Conservation (phyloP, 345 rosid species). For the Eutrema yunnanense region DNA sequence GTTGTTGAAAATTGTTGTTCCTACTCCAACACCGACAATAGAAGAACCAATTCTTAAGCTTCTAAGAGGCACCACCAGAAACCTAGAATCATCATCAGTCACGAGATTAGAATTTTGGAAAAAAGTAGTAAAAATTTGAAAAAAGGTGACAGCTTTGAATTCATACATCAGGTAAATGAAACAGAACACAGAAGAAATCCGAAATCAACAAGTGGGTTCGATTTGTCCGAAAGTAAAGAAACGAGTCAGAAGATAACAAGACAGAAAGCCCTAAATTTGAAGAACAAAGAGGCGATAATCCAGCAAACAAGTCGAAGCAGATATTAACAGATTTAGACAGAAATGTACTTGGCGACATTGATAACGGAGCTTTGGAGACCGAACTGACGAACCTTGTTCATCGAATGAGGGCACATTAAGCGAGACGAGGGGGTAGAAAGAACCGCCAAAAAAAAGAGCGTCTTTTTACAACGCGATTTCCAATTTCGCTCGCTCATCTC, state of each 20-base stretch:
- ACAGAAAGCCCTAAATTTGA: neutral
- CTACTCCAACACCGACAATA: slow-evolving; percentile 23
- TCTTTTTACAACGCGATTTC: neutral
- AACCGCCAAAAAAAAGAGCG: slow-evolving; percentile 20
- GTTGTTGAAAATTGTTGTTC: slow-evolving; percentile 38
- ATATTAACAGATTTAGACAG: neutral
- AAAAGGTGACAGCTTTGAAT: slow-evolving; percentile 9
- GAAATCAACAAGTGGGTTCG: neutral
- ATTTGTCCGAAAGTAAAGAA: neutral
- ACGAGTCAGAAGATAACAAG: neutral
- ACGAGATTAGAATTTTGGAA: neutral
- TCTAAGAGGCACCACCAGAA: slow-evolving; percentile 44
- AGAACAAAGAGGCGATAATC: neutral
- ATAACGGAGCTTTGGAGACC: slow-evolving; percentile 36
- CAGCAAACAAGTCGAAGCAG: neutral
- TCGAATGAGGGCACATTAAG: neutral
- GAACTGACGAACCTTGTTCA: slow-evolving; percentile 39
- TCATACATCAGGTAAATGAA: slow-evolving; percentile 1
- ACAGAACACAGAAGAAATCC: neutral
- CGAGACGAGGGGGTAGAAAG: neutral
- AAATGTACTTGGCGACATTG: slow-evolving; percentile 32
- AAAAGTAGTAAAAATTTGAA: neutral
- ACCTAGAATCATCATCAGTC: slow-evolving; percentile 15
- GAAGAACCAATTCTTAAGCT: slow-evolving; percentile 29
- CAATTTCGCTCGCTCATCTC: neutral